Base-by-base conservation (phyloP, 371 early-diverging fungal species). In the Vairimorpha necatrix region DNA sequence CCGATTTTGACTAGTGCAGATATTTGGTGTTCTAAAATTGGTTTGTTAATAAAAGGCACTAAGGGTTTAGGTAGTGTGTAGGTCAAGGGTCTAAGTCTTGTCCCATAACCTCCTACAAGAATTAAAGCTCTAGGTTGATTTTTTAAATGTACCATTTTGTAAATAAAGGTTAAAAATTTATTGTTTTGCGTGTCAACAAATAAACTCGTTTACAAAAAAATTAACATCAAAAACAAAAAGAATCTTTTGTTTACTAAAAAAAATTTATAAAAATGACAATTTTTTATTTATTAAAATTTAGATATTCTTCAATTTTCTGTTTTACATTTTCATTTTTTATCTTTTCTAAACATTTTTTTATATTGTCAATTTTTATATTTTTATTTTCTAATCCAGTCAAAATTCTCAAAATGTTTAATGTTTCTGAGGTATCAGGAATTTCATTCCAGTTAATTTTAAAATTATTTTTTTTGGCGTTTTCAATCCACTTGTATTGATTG, bases 21-120 rank as follows among this genome's bases (percentile, higher is more conserved):
- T 78, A 98, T 96, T 86, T 96, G 97, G 86, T 96, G 97, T 69
- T 94, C 88, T 77, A 98, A 92, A 91, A 98, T 97, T 47, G 98
- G 97, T 85, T 90, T 91, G 89, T 97, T 97, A 66, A 91, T 93
- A 87, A 98, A 98, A 82, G 94, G 93, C 16, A 98, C 94, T 68
- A 98, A 88, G 38, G 99, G 99, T 85, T 98, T 98, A 77, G 99
- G 98, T 70, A 91, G 84, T 61, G 97, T 92, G 68, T 96, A 88
- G 9, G 99, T 98, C 50, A 98, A 88, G 20, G 98, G 99, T 38
- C 96, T 88, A 74, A 98, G 90, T 82, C 99, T 91, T 67, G 96
- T 97, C 67, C 98, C 98, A 82, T 93, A 94, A 89, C 94, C 96
- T 78, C 97, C 97, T 80, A 95, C 96, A 76, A 96, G 92, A 88